These are phyloP conservation scores for Stagonosporopsis chrysanthemi DNA, from an alignment of 2,329 filamentous ascomycete species.

Conservation along the genomic window DNA sequence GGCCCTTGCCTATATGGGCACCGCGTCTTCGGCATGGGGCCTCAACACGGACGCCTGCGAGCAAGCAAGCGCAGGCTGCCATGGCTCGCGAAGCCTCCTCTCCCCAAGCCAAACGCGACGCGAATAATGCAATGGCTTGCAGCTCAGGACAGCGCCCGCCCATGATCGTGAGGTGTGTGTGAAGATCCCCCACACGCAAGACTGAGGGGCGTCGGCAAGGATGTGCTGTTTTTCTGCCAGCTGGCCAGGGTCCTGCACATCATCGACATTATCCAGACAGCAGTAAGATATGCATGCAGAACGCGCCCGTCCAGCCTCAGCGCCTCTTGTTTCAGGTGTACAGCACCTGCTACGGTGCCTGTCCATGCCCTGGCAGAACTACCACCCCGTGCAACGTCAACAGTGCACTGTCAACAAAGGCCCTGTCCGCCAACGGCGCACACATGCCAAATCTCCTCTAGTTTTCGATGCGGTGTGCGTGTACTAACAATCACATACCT, in stretches of 20 bases:
- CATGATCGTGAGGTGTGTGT: background rate
- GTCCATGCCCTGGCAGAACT: constrained; percentile 1
- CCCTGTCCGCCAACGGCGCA: constrained; percentile 15
- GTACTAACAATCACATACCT: background rate
- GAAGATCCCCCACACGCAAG: constrained; percentile 14
- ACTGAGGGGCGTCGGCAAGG: constrained; percentile 7
- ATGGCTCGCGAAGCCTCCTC: constrained; percentile 7
- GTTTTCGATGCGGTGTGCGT: background rate
- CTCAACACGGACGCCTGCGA: constrained; percentile 5
- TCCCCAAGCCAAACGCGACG: background rate
- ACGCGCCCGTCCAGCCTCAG: constrained; percentile 9
- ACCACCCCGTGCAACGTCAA: constrained; percentile 12
- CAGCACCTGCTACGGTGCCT: constrained; percentile 11
- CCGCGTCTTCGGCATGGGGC: constrained; percentile 23
- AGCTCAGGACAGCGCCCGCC: constrained; percentile 1
- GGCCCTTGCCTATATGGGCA: constrained; percentile 25
- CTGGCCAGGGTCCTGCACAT: constrained; percentile 9
- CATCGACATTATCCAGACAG: constrained; percentile 14
- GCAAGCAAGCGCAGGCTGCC: constrained; percentile 4
- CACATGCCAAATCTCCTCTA: background rate
- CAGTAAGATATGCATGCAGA: constrained; percentile 6
- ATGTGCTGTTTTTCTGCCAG: constrained; percentile 6
- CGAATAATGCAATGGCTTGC: background rate
- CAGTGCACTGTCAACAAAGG: constrained; percentile 13
- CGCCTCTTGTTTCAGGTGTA: constrained; percentile 20